phyloP scores from a whole-genome alignment of 2,329 filamentous ascomycete genomes.

The Leptographium procerum region DNA sequence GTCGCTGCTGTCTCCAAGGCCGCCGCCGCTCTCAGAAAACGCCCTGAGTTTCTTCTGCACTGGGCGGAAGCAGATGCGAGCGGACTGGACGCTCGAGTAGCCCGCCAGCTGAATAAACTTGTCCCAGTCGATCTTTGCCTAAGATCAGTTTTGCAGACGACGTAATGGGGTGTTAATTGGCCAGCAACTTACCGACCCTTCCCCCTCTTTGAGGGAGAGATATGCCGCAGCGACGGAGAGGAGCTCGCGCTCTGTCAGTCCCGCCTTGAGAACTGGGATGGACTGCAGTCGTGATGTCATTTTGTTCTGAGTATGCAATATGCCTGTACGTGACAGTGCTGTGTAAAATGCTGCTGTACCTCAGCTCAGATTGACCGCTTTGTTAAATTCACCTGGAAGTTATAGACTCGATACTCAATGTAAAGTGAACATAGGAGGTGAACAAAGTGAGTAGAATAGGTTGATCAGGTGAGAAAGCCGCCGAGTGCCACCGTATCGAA shows the following conservation, averaged over 20 bases:
- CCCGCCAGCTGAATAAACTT: slow-evolving; percentile 11
- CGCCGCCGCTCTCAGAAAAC: slow-evolving; percentile 21
- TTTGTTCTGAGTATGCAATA: not conserved
- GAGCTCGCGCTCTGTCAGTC: slow-evolving; percentile 10
- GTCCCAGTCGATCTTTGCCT: slow-evolving; percentile 9
- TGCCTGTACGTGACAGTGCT: not conserved
- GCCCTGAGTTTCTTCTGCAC: slow-evolving; percentile 38
- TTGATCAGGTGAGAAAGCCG: not conserved
- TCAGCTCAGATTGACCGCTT: not conserved
- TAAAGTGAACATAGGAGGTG: not conserved
- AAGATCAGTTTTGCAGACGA: not conserved
- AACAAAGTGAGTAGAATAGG: not conserved
- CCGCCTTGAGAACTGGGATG: not conserved
- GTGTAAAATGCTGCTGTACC: not conserved
- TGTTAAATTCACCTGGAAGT: not conserved
- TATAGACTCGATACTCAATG: no score
- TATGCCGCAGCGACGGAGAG: slow-evolving; percentile 7
- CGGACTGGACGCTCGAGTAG: slow-evolving; percentile 9
- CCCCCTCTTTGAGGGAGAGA: not conserved
- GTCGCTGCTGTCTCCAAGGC: not conserved
- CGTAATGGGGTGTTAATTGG: no score
- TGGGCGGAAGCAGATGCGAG: slow-evolving; percentile 45
- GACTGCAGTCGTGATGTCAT: not conserved
- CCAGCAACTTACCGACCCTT: slow-evolving; percentile 1
- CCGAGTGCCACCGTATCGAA: not conserved